Evolutionary conservation across 768 basidiomycete species (phyloP).

Genomic region (Mycena rebaudengoi): DNA sequence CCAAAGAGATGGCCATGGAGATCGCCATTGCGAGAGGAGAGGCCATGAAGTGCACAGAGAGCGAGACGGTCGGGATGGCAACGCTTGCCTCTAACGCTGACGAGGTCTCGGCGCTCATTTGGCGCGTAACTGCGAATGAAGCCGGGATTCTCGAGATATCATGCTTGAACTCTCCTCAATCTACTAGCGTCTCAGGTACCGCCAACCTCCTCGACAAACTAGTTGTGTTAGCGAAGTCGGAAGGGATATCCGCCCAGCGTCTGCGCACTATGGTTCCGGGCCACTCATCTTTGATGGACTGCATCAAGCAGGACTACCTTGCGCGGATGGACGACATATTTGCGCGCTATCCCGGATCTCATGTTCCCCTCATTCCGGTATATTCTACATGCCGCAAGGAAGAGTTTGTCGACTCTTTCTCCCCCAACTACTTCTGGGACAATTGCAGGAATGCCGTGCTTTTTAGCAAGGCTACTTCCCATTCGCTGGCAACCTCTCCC

Average conservation of each 20-base stretch:
- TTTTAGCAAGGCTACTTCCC: not conserved
- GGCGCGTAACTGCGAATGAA: not conserved
- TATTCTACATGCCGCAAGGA: not conserved
- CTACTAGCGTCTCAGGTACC: not conserved
- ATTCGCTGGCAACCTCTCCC: not conserved
- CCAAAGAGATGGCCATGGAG: constrained; percentile 38
- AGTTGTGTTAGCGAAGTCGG: not conserved
- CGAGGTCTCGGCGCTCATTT: not conserved
- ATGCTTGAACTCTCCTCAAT: not conserved
- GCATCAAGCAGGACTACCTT: not conserved
- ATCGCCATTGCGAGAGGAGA: constrained; percentile 35
- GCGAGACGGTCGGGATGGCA: not conserved
- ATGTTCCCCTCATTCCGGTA: not conserved
- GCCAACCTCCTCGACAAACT: not conserved
- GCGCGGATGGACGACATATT: not conserved
- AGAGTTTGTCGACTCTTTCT: not conserved
- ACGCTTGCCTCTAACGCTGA: not conserved
- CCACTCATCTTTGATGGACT: not conserved
- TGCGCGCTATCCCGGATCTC: not conserved
- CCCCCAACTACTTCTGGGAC: not conserved
- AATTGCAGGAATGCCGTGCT: not conserved
- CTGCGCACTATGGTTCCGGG: not conserved
- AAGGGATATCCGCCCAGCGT: not conserved
- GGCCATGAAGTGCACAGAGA: not conserved
- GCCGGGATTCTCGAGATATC: not conserved